Evolutionary conservation across 805 yeast genomes (phyloP), one percentile per base, ranked within the genome.

Genomic region (Dipodascus geniculatus): DNA sequence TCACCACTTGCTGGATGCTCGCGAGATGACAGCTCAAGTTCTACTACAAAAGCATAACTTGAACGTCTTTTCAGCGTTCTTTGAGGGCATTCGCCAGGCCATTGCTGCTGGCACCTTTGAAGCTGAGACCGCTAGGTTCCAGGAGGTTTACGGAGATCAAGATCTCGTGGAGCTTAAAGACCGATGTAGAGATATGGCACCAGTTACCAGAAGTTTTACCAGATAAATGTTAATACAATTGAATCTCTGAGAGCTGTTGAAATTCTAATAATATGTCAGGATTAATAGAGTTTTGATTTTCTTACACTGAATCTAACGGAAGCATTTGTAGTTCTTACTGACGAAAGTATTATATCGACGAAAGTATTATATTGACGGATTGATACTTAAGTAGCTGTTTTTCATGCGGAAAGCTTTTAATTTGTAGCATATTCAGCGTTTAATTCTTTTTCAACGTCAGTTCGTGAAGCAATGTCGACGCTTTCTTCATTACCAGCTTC

Each of bases 11-110:
- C 62, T 73, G 28, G 54, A 66, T 33, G 75, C 74, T 8, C 59
- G 60, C 17, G 76, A 73, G 57, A 73, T 73, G 76, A 64, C 72
- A 22, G 74, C 74, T 1, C 67, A 71, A 63, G 71, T 71, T 48
- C 56, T 71, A 8, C 60, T 73, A 33, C 74, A 71, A 58, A 62
- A 64, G 55, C 74, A 73, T 54, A 73, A 73, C 55, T 50, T 67
- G 23, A 56, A 56, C 20, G 63, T 66, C 0, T 54, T 62, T n/a
- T 57, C 54, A 22, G 14, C 51, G 48, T 67, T 71, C 49, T 66
- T 72, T 53, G 56, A 48, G 3, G 69, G 64, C 3, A 57, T 73
- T 2, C 60, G 70, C 8, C 49, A 19, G 14, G 54, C 70, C 3
- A 63, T 72, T 11, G 59, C 51, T 16, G 51, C 52, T 6, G 71